phyloP scores from a whole-genome alignment of 441 rosid species.

The Euphorbia celastroides region DNA sequence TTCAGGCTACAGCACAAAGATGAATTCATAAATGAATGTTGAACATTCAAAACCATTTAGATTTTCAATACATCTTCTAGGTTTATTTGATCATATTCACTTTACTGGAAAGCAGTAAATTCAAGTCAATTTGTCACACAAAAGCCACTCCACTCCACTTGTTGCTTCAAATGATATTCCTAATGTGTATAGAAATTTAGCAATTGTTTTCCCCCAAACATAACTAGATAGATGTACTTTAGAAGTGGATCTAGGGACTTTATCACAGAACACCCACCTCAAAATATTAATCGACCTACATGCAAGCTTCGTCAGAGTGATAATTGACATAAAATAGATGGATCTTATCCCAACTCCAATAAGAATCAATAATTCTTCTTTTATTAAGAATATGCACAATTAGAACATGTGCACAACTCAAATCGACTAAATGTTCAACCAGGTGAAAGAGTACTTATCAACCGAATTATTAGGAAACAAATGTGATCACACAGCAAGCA shows the following conservation, averaged over 20 bases:
- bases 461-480: too few relatives aligned
- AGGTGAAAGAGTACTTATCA: neutral
- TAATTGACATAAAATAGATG: neutral
- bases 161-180: neutral
- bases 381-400: neutral
- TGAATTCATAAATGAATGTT: neutral
- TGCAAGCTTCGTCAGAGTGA: neutral
- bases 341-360: neutral
- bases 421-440: slow-evolving; percentile 1
- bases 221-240: neutral
- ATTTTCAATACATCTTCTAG: neutral
- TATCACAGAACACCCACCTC: neutral
- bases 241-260: neutral
- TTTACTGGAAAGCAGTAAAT: neutral
- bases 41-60: neutral
- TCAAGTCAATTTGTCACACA: neutral
- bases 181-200: neutral
- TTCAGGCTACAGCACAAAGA: neutral
- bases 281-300: neutral
- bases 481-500: too few relatives aligned
- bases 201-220: neutral
- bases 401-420: neutral
- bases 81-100: neutral
- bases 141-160: neutral
- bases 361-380: neutral